These are phyloP conservation scores for Fusarium pseudonygamai DNA, from an alignment of 2,329 filamentous ascomycete genomes.

Conservation along the genomic window DNA sequence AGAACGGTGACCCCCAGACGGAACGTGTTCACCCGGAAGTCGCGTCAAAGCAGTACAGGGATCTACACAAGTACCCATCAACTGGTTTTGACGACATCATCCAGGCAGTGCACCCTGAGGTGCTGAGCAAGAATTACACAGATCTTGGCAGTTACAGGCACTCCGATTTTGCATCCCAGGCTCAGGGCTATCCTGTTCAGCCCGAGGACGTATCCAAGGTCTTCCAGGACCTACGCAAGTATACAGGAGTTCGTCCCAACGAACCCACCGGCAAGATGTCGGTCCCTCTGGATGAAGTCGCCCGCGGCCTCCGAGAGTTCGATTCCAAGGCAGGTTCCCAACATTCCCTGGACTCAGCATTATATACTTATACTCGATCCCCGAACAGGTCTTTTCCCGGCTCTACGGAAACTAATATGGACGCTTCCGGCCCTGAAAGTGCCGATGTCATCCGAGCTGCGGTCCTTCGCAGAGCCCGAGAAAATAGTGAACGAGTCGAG, in stretches of 20 bases:
- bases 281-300: conserved; percentile 46
- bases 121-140: conserved; percentile 51
- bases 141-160: conserved; percentile 55
- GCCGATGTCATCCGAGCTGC: conserved; percentile 47
- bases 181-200: conserved; percentile 41
- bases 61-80: conserved; percentile 46
- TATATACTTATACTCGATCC: conserved; percentile 40
- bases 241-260: conserved; percentile 50
- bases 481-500: conserved; percentile 28
- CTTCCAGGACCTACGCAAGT: conserved; percentile 55
- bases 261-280: conserved; percentile 47
- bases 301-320: conserved; percentile 51
- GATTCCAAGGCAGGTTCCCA: conserved; percentile 48
- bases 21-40: conserved; percentile 44
- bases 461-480: conserved; percentile 43
- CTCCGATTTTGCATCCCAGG: conserved; percentile 43
- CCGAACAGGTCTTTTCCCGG: conserved; percentile 34
- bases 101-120: conserved; percentile 49
- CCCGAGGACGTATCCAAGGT: conserved; percentile 50
- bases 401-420: conserved; percentile 29
- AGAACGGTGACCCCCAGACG: conserved; percentile 36
- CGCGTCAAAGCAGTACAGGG: conserved; percentile 48
- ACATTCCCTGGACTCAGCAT: conserved; percentile 36
- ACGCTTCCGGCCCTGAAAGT: conserved; percentile 39
- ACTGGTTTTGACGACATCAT: conserved; percentile 45